A percentile compares a stretch with the other conserved stretches of the same genome.
Evolutionary conservation across 1,284 basidiomycete species (phyloP).

Genomic region (Sporisorium exsertum): DNA sequence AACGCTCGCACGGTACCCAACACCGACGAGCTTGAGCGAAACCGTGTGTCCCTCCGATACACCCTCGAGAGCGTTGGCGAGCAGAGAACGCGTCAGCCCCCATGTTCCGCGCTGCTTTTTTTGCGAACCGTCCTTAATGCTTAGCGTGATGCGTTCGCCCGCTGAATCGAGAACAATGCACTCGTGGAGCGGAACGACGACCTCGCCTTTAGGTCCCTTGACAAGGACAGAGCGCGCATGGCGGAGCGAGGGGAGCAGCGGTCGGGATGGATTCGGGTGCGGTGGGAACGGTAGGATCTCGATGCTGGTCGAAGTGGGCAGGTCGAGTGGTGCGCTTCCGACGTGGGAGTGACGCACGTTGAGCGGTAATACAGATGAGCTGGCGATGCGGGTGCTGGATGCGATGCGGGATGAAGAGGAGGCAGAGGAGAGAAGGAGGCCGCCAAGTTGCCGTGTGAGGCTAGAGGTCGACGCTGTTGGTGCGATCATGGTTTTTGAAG

Average conservation of each 20-base stretch:
- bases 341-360: slow-evolving; percentile 58
- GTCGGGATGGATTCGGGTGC: slow-evolving; percentile 60
- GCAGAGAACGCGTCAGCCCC: slow-evolving; percentile 90
- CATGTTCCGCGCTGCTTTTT: slow-evolving; percentile 88
- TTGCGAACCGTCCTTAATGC: slow-evolving; percentile 78
- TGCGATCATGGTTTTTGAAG: slow-evolving; percentile 17
- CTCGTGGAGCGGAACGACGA: slow-evolving; percentile 60
- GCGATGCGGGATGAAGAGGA: slow-evolving; percentile 71
- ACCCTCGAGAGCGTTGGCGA: slow-evolving; percentile 88
- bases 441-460: slow-evolving; percentile 23
- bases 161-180: slow-evolving; percentile 38
- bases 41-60: slow-evolving; percentile 88
- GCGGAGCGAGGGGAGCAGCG: slow-evolving; percentile 51
- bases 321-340: slow-evolving; percentile 55
- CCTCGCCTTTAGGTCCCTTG: slow-evolving; percentile 58
- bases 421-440: slow-evolving; percentile 33
- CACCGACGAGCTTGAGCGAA: slow-evolving; percentile 88
- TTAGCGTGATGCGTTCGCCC: slow-evolving; percentile 68
- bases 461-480: slow-evolving; percentile 24
- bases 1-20: slow-evolving; percentile 89
- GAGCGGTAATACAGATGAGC: neutral
- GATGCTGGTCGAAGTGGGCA: slow-evolving; percentile 52
- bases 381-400: slow-evolving; percentile 74
- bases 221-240: slow-evolving; percentile 60
- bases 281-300: slow-evolving; percentile 60